phyloP scores from a whole-genome alignment of 176 grass and related monocot species.

The Cenchrus fungigraminus region DNA sequence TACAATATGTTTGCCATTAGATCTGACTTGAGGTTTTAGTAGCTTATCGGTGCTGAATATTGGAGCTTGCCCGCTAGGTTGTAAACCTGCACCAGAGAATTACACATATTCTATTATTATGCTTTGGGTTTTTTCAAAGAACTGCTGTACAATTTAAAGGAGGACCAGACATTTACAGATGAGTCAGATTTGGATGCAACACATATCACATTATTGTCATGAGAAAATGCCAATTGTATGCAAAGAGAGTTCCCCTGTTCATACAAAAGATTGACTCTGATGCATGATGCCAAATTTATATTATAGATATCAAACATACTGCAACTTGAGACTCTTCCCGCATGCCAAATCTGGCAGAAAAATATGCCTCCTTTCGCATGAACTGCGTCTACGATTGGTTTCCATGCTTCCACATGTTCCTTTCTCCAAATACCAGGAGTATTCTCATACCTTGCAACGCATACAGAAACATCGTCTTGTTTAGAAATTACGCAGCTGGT shows the following conservation, averaged over 20 bases:
- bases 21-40: slow-evolving; percentile 33
- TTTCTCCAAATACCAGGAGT: slow-evolving; percentile 72
- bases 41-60: slow-evolving; percentile 63
- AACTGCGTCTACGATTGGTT: slow-evolving; percentile 61
- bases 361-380: slow-evolving; percentile 66
- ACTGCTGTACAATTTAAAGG: background rate
- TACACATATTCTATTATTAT: background rate
- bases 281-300: slow-evolving; percentile 6
- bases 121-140: background rate
- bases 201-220: background rate
- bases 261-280: background rate
- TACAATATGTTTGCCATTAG: slow-evolving; percentile 35
- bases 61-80: slow-evolving; percentile 64
- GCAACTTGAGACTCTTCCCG: slow-evolving; percentile 56
- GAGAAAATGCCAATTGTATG: background rate
- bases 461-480: slow-evolving; percentile 7
- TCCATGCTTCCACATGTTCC: slow-evolving; percentile 75
- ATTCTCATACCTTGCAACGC: slow-evolving; percentile 47
- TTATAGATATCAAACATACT: slow-evolving; percentile 38
- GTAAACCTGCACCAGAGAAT: slow-evolving; percentile 43
- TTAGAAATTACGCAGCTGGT: background rate
- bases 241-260: background rate
- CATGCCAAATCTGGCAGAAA: slow-evolving; percentile 75
- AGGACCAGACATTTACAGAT: background rate
- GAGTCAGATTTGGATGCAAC: background rate